Evolutionary conservation across 768 basidiomycete species (phyloP).

Genomic region (Kwoniella heveanensis): DNA sequence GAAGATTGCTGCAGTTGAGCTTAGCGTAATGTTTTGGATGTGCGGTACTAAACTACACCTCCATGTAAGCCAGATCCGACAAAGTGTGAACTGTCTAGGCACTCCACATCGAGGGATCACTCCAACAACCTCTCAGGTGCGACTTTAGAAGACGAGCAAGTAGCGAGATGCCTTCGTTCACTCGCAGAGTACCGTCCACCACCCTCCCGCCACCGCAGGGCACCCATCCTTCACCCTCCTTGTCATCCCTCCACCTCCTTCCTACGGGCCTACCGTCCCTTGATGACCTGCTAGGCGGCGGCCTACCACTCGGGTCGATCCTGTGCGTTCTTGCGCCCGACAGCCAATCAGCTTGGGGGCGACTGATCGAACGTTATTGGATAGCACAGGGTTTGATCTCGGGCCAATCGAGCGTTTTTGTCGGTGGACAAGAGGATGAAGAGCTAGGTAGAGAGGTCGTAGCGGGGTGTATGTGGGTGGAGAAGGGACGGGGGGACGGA

Average conservation of each 20-base stretch:
- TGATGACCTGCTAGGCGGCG: slow-evolving; percentile 89
- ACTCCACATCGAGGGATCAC: too few species aligned
- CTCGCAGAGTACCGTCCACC: slow-evolving; percentile 42
- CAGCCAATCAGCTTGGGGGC: slow-evolving; percentile 78
- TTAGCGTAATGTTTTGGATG: too few species aligned
- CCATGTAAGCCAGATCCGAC: too few species aligned
- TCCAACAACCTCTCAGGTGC: too few species aligned
- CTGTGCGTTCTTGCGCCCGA: slow-evolving; percentile 80
- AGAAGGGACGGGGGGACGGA: slow-evolving; percentile 54
- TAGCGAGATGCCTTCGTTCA: slow-evolving; percentile 57
- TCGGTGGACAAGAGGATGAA: slow-evolving; percentile 62
- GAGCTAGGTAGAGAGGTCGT: slow-evolving; percentile 63
- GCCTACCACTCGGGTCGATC: slow-evolving; percentile 74
- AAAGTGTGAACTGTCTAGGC: too few species aligned
- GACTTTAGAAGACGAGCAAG: too few species aligned
- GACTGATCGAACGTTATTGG: slow-evolving; percentile 83
- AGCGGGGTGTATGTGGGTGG: slow-evolving; percentile 78
- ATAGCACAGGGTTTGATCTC: slow-evolving; percentile 79
- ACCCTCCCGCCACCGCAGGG: slow-evolving; percentile 44
- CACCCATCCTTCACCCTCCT: slow-evolving; percentile 54
- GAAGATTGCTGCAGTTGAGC: too few species aligned
- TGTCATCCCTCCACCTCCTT: slow-evolving; percentile 53
- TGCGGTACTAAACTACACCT: too few species aligned
- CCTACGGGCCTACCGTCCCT: slow-evolving; percentile 90
- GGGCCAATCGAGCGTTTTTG: slow-evolving; percentile 69